phyloP scores from a whole-genome alignment of 768 basidiomycete species.

The Podaxis sp. region DNA sequence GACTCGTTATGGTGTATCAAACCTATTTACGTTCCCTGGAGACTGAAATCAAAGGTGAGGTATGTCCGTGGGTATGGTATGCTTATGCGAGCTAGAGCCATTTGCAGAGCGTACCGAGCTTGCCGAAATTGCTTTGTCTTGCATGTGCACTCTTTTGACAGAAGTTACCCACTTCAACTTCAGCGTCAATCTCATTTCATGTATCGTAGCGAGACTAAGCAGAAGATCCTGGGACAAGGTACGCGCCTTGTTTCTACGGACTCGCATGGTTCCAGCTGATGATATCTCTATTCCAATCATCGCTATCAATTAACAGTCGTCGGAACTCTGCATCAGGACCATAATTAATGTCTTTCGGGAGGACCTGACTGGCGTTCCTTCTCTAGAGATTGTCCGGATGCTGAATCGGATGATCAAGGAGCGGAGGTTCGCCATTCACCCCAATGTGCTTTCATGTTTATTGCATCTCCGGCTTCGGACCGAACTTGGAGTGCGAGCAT shows the following conservation, averaged over 20 bases:
- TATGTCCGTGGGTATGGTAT: slow-evolving; percentile 1
- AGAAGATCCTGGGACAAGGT: slow-evolving; percentile 89
- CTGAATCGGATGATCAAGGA: slow-evolving; percentile 97
- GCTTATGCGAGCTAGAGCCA: background rate
- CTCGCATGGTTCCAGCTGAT: background rate
- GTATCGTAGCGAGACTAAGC: slow-evolving; percentile 78
- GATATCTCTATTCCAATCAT: slow-evolving; percentile 9
- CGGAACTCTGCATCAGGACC: slow-evolving; percentile 79
- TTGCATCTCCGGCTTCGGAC: slow-evolving; percentile 81
- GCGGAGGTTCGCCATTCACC: slow-evolving; percentile 83
- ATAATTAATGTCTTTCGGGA: slow-evolving; percentile 78
- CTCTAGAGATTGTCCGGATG: slow-evolving; percentile 85
- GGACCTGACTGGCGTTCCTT: slow-evolving; percentile 76
- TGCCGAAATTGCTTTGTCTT: slow-evolving; percentile 67
- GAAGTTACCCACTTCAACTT: slow-evolving; percentile 97
- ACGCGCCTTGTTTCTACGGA: slow-evolving; percentile 21
- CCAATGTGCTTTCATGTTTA: slow-evolving; percentile 82
- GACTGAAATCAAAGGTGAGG: slow-evolving; percentile 77
- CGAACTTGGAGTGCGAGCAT: slow-evolving; percentile 79
- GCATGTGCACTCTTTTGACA: slow-evolving; percentile 81
- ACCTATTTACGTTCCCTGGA: slow-evolving; percentile 83
- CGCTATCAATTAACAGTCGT: slow-evolving; percentile 48
- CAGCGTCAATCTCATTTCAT: slow-evolving; percentile 85
- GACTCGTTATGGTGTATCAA: slow-evolving; percentile 85
- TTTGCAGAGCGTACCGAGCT: slow-evolving; percentile 59